Percentiles rank a stretch among this genome's conserved stretches.
Evolutionary conservation across 2,329 filamentous ascomycete genomes (phyloP).

Genomic region (Fusarium sublunatum): DNA sequence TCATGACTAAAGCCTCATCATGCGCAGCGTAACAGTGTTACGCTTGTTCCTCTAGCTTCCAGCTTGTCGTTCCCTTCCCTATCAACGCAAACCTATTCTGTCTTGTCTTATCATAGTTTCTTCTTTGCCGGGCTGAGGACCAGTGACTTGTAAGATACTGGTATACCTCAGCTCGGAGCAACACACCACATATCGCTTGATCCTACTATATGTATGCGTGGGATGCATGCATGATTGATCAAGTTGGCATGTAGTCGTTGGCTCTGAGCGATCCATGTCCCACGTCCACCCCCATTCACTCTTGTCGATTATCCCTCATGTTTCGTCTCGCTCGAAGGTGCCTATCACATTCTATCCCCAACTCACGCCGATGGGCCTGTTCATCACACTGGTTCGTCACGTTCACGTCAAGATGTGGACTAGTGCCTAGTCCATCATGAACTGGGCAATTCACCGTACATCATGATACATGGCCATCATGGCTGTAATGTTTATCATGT

Average conservation of each 20-base stretch:
- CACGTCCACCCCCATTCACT: constrained; percentile 12
- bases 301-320: constrained; percentile 44
- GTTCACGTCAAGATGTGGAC: constrained; percentile 10
- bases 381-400: constrained; percentile 28
- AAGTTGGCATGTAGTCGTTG: constrained; percentile 7
- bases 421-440: constrained; percentile 2
- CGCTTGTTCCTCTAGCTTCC: constrained; percentile 18
- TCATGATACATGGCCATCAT: constrained; percentile 10
- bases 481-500: constrained; percentile 12
- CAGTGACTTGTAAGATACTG: constrained; percentile 13
- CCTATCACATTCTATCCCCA: constrained; percentile 18
- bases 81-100: constrained; percentile 7
- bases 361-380: constrained; percentile 13
- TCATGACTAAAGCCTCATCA: constrained; percentile 43
- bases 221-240: constrained; percentile 46
- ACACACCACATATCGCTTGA: constrained; percentile 24
- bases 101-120: background rate
- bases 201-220: constrained; percentile 38
- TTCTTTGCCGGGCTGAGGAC: constrained; percentile 7
- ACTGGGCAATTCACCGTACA: background rate
- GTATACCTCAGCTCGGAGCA: constrained; percentile 7
- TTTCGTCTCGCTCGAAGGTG: constrained; percentile 20
- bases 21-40: constrained; percentile 30
- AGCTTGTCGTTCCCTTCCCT: background rate
- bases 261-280: constrained; percentile 20